Base-by-base conservation (phyloP, 2,329 filamentous ascomycete genomes). In the Penicillium sp. region DNA sequence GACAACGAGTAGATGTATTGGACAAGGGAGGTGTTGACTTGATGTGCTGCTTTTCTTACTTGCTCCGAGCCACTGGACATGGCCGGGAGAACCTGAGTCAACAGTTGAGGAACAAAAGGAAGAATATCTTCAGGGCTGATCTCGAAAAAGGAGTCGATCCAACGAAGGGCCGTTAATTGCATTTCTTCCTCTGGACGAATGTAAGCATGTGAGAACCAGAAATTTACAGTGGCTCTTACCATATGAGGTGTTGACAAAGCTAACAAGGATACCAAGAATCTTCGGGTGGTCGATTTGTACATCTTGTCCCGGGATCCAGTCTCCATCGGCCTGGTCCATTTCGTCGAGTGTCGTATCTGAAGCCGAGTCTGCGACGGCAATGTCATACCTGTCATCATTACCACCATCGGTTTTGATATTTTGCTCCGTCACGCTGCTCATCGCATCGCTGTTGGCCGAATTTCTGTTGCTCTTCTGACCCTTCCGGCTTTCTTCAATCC, bases 301-400 rank as follows among this genome's bases (percentile, higher is more conserved):
- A 72, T 99, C 94, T 74, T 99, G 94, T 1, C 95, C 94, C 0
- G 95, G 95, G 43, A 97, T 88, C 91, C 93, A 99, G 69, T 97
- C 94, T 57, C 92, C 92, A 65, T 96, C 92, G 42, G 84, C 86
- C 58, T 85, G 86, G 16, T 80, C 76, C 17, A 75, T 76, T 22
- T 80, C 82, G 26, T 86, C 76, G 57, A 83, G 82, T 5, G 72
- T 70, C 31, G 63, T 67, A 3, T 69, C 74, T 10, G 76, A 75
- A 33, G 72, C 78, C 2, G 75, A 78, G 53, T 81, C 78, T 46
- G 73, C 76, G 36, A 80, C 76, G 6, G 82, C 84, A 56, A 86
- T 82, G 41, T 88, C 86, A 11, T 80, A 77, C 31, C 69, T 73
- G 22, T 75, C 72, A 5, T 73, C 71, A 38, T 67, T 72, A 45